phyloP scores from a whole-genome alignment of 2,329 filamentous ascomycete species.

The Rhinocladiella similis region DNA sequence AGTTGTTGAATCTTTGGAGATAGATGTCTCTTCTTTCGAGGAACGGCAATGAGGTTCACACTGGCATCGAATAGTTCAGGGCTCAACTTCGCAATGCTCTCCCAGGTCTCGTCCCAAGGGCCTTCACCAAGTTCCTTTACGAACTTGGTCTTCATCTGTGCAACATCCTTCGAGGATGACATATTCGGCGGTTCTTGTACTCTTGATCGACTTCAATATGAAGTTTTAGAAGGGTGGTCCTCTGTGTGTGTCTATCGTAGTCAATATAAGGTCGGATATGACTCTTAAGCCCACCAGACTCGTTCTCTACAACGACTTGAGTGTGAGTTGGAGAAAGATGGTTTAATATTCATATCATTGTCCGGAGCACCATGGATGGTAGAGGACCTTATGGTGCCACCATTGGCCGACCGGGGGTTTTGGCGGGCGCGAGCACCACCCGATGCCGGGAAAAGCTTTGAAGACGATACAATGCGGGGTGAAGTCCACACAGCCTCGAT shows the following conservation, averaged over 20 bases:
- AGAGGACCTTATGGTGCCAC: too few relatives aligned
- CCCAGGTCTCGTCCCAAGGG: conserved; percentile 21
- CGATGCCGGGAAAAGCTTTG: too few relatives aligned
- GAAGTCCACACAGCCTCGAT: background rate
- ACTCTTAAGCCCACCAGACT: too few relatives aligned
- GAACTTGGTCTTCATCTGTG: conserved; percentile 12
- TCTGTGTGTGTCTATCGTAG: too few relatives aligned
- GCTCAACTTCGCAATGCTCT: conserved; percentile 20
- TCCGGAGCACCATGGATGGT: background rate
- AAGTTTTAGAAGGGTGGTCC: too few relatives aligned
- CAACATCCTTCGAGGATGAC: conserved; percentile 8
- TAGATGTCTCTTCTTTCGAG: conserved; percentile 18
- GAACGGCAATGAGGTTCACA: conserved; percentile 17
- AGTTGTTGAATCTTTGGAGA: conserved; percentile 24
- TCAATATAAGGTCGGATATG: too few relatives aligned
- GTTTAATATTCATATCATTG: background rate
- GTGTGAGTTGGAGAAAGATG: too few relatives aligned
- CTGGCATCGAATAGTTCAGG: conserved; percentile 17
- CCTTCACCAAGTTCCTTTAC: conserved; percentile 9
- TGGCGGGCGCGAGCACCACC: too few relatives aligned
- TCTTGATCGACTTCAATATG: too few relatives aligned
- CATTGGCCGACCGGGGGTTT: background rate
- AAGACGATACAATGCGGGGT: background rate
- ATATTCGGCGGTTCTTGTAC: background rate
- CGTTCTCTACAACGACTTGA: too few relatives aligned